Base-by-base conservation (phyloP, 148 eudicot genomes). In the Rhododendron simsii region DNA sequence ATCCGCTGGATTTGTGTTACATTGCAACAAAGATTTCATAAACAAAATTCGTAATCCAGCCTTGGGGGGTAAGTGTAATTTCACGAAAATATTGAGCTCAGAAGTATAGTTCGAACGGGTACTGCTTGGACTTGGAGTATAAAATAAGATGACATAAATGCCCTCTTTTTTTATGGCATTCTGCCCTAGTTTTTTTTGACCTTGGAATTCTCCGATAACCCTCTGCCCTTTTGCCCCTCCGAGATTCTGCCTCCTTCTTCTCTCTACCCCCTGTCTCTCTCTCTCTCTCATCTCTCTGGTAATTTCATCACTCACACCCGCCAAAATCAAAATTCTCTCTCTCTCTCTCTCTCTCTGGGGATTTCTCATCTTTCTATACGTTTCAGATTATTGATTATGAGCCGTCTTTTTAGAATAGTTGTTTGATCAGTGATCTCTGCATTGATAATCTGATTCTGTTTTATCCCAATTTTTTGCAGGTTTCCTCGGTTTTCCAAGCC, bases 201-300 rank as follows among this genome's bases (percentile, higher is more conserved):
- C 76, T 71, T 14, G 37, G 76, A 71, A 13, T 71, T 1, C 76
- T 71, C 76, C 39, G 76, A 30, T 71, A 71, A 71, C 7, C 39
- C 76, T 71, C 75, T 67, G 41, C 39, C 76, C 76, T 71, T 71
- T 71, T 71, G 21, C 76, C 71, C 71, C 71, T 65, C 71, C 71
- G 71, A 65, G 30, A 69, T 33, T 30, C 76, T 5, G 76, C 41
- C 76, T 30, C 37, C 37, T 12, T 1, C 18, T 13, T 30, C 41
- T 69, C 76, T 71, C 61, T 55, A 55, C 61, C 21, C 61, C 2
- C 12, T 26, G 33, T 69, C 76, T 30, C 76, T 8, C 12, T 26
- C 12, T 26, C 76, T 30, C 76, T 71, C 76, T 28, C 75, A n/a
- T 3, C 75, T 71, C 76, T 71, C 76, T 30, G 76, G 76, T 71